Base-by-base conservation (phyloP, 306 rosid species). In the Quercus ilex region DNA sequence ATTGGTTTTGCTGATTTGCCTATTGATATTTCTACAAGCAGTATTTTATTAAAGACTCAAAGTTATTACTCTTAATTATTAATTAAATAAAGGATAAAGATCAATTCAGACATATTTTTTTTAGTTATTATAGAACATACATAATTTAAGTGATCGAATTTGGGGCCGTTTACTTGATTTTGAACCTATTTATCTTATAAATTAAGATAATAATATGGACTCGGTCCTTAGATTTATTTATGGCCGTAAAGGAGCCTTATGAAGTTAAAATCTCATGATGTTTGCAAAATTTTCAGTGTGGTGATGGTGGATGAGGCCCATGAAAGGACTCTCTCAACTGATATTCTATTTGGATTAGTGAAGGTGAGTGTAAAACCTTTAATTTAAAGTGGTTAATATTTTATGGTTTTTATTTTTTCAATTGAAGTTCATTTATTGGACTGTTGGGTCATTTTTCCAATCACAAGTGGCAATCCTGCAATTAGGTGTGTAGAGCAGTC, bases 271-370 rank as follows among this genome's bases (percentile, higher is more conserved):
- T 38, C 2, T 38, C 46, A 41, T 41, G 46, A 41, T 77, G 53
- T 80, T 60, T 79, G 64, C 64, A 74, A 83, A 64, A 77, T 26
- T 80, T 80, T 81, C 83, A 95, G 99, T 89, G 98, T 95, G 82
- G 91, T 93, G 82, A 95, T 95, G 99, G 97, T 95, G 91, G 99
- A 95, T 77, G 99, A 95, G 94, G 99, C 98, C 86, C 99, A 95
- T 72, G 99, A 95, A 87, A 90, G 99, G 73, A 95, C 99, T 77
- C 97, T 95, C 69, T 95, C 99, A 74, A 95, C 99, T 62, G 98
- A 95, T 87, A 91, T 95, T 69, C 86, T 95, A 74, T 95, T 95
- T 89, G 99, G 96, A 53, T 84, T 95, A 71, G 99, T 95, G 57
- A 95, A 95, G 91, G 97, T 92, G 80, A 84, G 94, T 59, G 2